Percentiles rank a stretch among this genome's conserved stretches.
phyloP scores from a whole-genome alignment of 2,329 filamentous ascomycete species.

The Ascochyta fabae region DNA sequence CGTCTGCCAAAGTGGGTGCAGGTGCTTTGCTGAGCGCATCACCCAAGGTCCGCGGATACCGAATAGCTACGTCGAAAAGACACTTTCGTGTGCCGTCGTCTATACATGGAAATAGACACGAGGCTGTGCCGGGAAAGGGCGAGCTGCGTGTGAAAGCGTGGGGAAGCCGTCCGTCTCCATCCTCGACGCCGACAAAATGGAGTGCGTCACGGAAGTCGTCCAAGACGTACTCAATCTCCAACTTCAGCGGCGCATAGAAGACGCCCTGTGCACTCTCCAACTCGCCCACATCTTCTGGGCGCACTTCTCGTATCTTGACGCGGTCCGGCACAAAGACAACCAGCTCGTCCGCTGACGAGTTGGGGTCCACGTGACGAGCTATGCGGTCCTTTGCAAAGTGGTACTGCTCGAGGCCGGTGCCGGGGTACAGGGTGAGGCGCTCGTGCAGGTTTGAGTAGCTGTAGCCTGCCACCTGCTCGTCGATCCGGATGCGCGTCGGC shows the following conservation, averaged over 20 bases:
- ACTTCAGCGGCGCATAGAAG: conserved; percentile 64
- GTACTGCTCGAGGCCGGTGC: conserved; percentile 73
- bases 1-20: conserved; percentile 21
- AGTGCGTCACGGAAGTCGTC: conserved; percentile 81
- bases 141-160: conserved; percentile 90
- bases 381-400: conserved; percentile 75
- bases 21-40: conserved; percentile 65
- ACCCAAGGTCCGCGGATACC: conserved; percentile 83
- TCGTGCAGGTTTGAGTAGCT: conserved; percentile 70
- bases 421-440: conserved; percentile 66
- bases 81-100: conserved; percentile 83
- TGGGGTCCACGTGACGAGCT: conserved; percentile 62
- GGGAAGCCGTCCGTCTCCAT: conserved; percentile 81
- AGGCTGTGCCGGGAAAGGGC: conserved; percentile 77
- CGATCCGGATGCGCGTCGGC: conserved; percentile 59
- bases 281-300: conserved; percentile 55
- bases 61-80: conserved; percentile 87
- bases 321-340: conserved; percentile 65
- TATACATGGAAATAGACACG: conserved; percentile 89
- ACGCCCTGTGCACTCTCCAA: conserved; percentile 33
- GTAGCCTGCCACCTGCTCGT: conserved; percentile 48
- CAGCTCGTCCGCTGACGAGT: conserved; percentile 60
- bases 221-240: conserved; percentile 79
- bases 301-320: conserved; percentile 67
- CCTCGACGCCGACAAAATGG: conserved; percentile 87